Evolutionary conservation across 345 rosid species (phyloP), one percentile per base, ranked within the genome.

Genomic region (Salix arbutifolia): DNA sequence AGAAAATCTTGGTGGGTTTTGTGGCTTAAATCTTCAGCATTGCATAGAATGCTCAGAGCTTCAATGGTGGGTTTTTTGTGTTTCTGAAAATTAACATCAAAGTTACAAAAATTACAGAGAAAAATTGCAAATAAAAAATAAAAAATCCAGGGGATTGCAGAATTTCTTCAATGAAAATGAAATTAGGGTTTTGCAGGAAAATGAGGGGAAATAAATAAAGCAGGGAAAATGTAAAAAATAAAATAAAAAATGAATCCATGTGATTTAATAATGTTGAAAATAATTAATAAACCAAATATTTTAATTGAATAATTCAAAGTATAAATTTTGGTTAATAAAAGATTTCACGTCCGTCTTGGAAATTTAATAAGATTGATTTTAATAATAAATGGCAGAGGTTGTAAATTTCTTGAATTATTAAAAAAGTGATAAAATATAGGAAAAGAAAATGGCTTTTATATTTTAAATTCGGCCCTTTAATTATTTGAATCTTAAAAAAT

Each of bases 301-400:
- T 83, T 86, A 90, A 87, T 89, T 86, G 86, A 77, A 44, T 87
- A 89, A 90, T 78, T 86, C 83, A 86, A 82, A 91, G 90, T 89
- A 90, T 90, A 86, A 87, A 95, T 83, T 91, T 83, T 89, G 91
- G 92, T 95, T 95, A 91, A 90, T 88, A 91, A 88, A 89, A 89
- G 83, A 91, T 82, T 90, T 89, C 89, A 87, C 88, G 98, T 95
- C 94, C 97, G 97, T 90, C 93, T 89, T 80, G 91, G 89, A 84
- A 91, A 80, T 88, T 86, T 78, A 88, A 89, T 88, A 86, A 86
- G 82, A 42, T 8, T 9, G 31, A 8, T 9, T 70, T 74, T 74
- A 74, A 46, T 74, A 74, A 70, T 65, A 74, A 82, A 76, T 82
- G 73, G 68, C 72, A 79, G 84, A 82, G 82, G 64, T 61, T 65